Base-by-base conservation (phyloP, 2,329 filamentous ascomycete species). In the Sordariomycetes sp. region DNA sequence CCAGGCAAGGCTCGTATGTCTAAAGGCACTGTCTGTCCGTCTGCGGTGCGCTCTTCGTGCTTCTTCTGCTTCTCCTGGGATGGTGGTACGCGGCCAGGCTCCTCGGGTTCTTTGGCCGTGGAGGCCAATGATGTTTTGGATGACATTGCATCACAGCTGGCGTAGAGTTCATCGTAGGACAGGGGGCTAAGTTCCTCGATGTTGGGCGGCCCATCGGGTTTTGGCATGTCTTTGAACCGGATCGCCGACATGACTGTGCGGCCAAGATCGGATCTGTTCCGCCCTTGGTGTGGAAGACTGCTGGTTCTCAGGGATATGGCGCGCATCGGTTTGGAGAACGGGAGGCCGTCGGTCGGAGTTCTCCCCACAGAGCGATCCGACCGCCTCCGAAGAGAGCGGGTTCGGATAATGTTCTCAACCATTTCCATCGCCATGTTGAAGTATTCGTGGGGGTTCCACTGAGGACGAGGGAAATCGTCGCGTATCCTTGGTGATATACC, bases 221-320 rank as follows among this genome's bases (percentile, higher is more conserved):
- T 75, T 22, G 82, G 70, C 79, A 83, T 79, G 67, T 79, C 83
- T 60, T 76, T 74, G 62, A 75, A 79, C 51, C 71, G 71, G 20
- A 22, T 22, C 6, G 46, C 22, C 22, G 46, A 24, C n/a, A 10
- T 50, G 2, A 14, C 11, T 20, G 46, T 2, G 46, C 46, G 22
- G 20, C 6, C n/a, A 24, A 50, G 46, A 24, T 50, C 46, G 20
- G 46, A 24, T n/a, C 20, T 22, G 20, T 24, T 24, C 20, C 46
- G 46, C 12, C 22, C 46, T 24, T 20, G 46, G 12, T 50, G 46
- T 7, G 46, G 46, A 11, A 50, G 7, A 20, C 46, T 50, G 3
- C 3, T 50, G n/a, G 46, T 22, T 14, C 46, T 50, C 2, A 22
- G 46, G 11, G 46, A 50, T 14, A 50, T 20, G n/a, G 46, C 11